Evolutionary conservation across 1,284 basidiomycete species (phyloP), one percentile per base, ranked within the genome.

Genomic region (Cryptococcus sp.): DNA sequence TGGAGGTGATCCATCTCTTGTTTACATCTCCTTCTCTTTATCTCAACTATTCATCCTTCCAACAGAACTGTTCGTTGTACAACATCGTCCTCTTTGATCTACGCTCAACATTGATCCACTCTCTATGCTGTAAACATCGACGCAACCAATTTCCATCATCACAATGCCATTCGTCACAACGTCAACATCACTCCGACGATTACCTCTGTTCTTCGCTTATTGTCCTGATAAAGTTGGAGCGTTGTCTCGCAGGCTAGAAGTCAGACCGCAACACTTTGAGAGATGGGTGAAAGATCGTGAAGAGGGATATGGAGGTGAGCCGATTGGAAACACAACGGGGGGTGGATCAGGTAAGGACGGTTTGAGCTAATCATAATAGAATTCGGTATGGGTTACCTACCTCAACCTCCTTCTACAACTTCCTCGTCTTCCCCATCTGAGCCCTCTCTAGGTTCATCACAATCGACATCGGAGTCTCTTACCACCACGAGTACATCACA

Each of bases 141-240:
- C 30, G 23, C 30, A 10, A 23, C 13, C 11, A 23, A 46, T 11
- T 46, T 11, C 30, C 13, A 10, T 37, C 11, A 46, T 49, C 15
- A 32, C 41, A 31, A 50, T 60, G 55, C 49, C 43, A 36, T 53
- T 50, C 30, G 13, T n/a, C 43, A 56, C 37, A 38, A 37, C 53
- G n/a, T 36, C 15, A 4, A 10, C 50, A 32, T 45, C 47, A 38
- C 32, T 52, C 42, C 38, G 57, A 37, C 51, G 51, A 45, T 14
- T 64, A 43, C 65, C 67, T 23, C 59, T 76, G 35, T 76, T 72
- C 67, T 62, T 74, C 52, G 68, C 68, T 3, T 71, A 71, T 56
- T 68, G 67, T 45, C 72, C 72, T 2, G 71, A 76, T 58, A 50
- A 61, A 13, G 54, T 63, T 8, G 61, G 60, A 36, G 63, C 63